Percentiles rank a stretch among this genome's conserved stretches.
phyloP scores from a whole-genome alignment of 2,329 filamentous ascomycete species.

The Emmonsiellopsis sp. region DNA sequence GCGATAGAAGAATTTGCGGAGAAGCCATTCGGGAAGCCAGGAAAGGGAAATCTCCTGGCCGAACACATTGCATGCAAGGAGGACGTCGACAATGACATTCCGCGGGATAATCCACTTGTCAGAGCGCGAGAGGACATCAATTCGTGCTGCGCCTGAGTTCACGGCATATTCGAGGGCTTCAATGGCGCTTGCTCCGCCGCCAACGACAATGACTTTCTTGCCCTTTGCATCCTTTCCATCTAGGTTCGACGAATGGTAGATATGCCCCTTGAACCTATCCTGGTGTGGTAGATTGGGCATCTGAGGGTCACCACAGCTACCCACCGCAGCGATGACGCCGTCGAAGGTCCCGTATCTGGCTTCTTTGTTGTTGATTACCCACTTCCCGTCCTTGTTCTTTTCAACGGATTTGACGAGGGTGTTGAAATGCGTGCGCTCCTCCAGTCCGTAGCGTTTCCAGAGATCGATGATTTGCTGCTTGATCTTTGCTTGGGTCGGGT shows the following conservation, averaged over 20 bases:
- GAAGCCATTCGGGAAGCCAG: slow-evolving; percentile 67
- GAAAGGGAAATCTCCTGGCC: slow-evolving; percentile 67
- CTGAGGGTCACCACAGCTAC: slow-evolving; percentile 71
- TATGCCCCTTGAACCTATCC: slow-evolving; percentile 60
- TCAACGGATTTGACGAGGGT: slow-evolving; percentile 61
- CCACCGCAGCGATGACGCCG: slow-evolving; percentile 67
- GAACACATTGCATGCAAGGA: slow-evolving; percentile 70
- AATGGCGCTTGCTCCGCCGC: slow-evolving; percentile 71
- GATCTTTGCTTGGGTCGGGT: slow-evolving; percentile 69
- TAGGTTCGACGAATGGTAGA: slow-evolving; percentile 67
- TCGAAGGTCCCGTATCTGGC: slow-evolving; percentile 63
- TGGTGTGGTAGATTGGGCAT: slow-evolving; percentile 62
- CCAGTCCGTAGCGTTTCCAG: slow-evolving; percentile 66
- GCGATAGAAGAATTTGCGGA: slow-evolving; percentile 73
- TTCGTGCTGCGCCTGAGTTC: slow-evolving; percentile 55
- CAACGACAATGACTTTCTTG: slow-evolving; percentile 68
- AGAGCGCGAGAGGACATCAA: slow-evolving; percentile 64
- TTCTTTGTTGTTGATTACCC: slow-evolving; percentile 71
- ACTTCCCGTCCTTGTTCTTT: slow-evolving; percentile 58
- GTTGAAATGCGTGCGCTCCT: slow-evolving; percentile 63
- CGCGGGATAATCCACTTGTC: slow-evolving; percentile 86
- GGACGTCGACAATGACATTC: slow-evolving; percentile 62
- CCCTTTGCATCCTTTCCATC: slow-evolving; percentile 63
- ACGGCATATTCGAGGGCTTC: slow-evolving; percentile 75
- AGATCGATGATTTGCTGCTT: slow-evolving; percentile 60